Evolutionary conservation across 1,139 yeast species (phyloP).

Genomic region (Hyphopichia khmerensis): DNA sequence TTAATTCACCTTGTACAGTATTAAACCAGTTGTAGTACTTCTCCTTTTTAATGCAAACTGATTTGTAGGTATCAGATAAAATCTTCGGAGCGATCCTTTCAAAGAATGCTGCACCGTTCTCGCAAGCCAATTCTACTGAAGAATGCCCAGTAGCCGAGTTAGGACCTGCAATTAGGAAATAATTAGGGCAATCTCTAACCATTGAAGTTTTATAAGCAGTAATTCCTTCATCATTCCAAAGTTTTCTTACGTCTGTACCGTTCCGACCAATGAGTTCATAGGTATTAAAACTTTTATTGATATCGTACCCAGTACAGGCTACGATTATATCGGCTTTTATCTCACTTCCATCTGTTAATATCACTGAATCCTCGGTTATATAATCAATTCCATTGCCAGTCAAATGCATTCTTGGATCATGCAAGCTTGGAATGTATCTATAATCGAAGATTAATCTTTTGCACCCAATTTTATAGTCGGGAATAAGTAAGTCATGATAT

Average conservation of each 20-base stretch:
- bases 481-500: conserved; percentile 32
- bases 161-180: conserved; percentile 41
- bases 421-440: conserved; percentile 32
- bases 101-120: conserved; percentile 31
- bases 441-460: conserved; percentile 43
- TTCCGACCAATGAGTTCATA: conserved; percentile 26
- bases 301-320: conserved; percentile 45
- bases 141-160: conserved; percentile 47
- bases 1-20: conserved; percentile 26
- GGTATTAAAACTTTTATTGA: conserved; percentile 17
- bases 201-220: conserved; percentile 38
- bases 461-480: conserved; percentile 44
- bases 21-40: conserved; percentile 39
- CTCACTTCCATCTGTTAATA: conserved; percentile 28
- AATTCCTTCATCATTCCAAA: conserved; percentile 32
- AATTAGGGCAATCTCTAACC: conserved; percentile 36
- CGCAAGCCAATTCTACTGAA: conserved; percentile 43
- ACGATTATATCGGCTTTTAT: conserved; percentile 40
- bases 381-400: conserved; percentile 22
- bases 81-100: conserved; percentile 25
- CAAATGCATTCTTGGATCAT: conserved; percentile 31
- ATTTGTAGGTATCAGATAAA: conserved; percentile 26
- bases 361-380: conserved; percentile 28
- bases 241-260: conserved; percentile 17
- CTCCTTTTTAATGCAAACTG: conserved; percentile 31